Evolutionary conservation across 2,329 filamentous ascomycete genomes (phyloP).

Genomic region (Cytospora paraplurivora): DNA sequence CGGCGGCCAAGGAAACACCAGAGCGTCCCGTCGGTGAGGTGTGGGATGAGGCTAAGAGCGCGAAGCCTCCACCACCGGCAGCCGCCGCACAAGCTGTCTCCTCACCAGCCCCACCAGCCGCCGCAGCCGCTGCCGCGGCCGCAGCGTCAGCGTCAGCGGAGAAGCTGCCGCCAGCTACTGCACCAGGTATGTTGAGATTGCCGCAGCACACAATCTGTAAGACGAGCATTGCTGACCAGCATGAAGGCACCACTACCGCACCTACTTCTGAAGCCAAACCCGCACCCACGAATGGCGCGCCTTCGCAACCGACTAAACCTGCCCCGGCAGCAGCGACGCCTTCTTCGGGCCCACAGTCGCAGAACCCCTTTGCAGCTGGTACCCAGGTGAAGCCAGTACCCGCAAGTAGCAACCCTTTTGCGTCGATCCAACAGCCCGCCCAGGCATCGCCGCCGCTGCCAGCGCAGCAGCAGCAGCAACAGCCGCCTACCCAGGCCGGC

Average conservation of each 20-base stretch:
- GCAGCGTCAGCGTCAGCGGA: slow-evolving; percentile 20
- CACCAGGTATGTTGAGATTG: slow-evolving; percentile 16
- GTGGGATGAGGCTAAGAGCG: slow-evolving; percentile 76
- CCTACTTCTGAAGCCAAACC: slow-evolving; percentile 15
- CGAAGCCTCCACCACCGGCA: slow-evolving; percentile 49
- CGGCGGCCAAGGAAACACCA: slow-evolving; percentile 82
- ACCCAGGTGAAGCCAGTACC: slow-evolving; percentile 6
- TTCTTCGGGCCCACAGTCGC: slow-evolving; percentile 11
- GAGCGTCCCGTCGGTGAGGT: slow-evolving; percentile 82
- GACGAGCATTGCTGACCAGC: slow-evolving; percentile 7
- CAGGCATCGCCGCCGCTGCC: slow-evolving; percentile 27
- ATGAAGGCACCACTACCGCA: slow-evolving; percentile 5
- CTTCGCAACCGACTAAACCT: slow-evolving; percentile 20
- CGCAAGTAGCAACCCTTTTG: slow-evolving; percentile 16
- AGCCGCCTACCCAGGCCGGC: slow-evolving; percentile 9
- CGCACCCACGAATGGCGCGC: slow-evolving; percentile 23
- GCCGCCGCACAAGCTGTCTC: slow-evolving; percentile 30
- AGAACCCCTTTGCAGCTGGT: slow-evolving; percentile 28
- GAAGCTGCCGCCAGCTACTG: slow-evolving; percentile 19
- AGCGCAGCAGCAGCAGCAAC: slow-evolving; percentile 25
- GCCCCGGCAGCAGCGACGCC: slow-evolving; percentile 26
- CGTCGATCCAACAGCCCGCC: slow-evolving; percentile 29
- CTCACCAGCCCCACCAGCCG: slow-evolving; percentile 35
- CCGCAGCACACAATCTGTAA: not conserved
- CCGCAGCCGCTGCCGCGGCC: slow-evolving; percentile 30